These are phyloP conservation scores for Ophiorrhiza pumila DNA, from an alignment of 257 asterid genomes.

Conservation along the genomic window DNA sequence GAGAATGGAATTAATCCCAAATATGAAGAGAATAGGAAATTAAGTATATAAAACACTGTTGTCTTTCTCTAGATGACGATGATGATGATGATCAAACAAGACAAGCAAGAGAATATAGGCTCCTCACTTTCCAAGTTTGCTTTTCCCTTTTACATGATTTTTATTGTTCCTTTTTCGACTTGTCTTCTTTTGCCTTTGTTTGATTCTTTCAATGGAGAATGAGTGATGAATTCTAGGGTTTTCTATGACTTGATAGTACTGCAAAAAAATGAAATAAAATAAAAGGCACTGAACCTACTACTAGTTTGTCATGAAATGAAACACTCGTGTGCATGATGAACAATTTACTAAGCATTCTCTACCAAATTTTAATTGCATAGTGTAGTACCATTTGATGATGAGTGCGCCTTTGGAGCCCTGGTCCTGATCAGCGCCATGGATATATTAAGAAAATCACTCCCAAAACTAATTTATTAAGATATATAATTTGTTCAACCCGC, in stretches of 20 bases:
- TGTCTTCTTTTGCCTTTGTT: conserved; percentile 13
- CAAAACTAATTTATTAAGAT: not conserved
- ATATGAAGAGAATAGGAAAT: not conserved
- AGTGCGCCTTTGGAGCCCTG: conserved; percentile 7
- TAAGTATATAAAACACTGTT: not conserved
- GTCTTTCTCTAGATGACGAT: not conserved
- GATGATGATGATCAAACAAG: conserved; percentile 9
- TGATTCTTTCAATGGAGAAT: not conserved
- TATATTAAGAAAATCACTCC: conserved; percentile 3
- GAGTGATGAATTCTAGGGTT: not conserved
- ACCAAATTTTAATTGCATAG: no score
- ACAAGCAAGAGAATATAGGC: conserved; percentile 8
- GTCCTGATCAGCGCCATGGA: no score
- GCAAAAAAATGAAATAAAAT: no score
- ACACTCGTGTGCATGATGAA: not conserved
- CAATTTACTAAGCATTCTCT: not conserved
- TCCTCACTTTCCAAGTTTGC: conserved; percentile 4
- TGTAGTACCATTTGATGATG: not conserved
- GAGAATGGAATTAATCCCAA: not conserved
- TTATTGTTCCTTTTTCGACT: conserved; percentile 9
- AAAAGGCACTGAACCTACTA: no score
- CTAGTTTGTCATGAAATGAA: not conserved
- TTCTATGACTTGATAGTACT: not conserved
- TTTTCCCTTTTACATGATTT: conserved; percentile 2
- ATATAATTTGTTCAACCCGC: not conserved